Evolutionary conservation across 192 early-diverging fungal species (phyloP), one percentile per base, ranked within the genome.

Genomic region (Umbelopsis sp.): DNA sequence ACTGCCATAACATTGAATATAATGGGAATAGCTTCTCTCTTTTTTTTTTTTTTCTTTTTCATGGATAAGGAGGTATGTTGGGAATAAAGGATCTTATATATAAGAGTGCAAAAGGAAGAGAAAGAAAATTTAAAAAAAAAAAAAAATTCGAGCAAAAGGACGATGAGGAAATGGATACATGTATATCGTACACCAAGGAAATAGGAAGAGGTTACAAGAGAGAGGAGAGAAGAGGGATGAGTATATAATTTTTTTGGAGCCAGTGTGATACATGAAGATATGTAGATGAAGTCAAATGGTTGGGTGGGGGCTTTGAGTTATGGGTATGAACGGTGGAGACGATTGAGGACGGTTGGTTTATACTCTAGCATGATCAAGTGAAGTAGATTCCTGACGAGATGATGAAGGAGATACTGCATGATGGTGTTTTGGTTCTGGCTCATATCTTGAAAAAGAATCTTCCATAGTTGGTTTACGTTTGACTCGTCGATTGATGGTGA

Each of bases 401-500:
- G 55, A 35, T 1, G 55, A 61, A 37, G 55, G 33, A 61, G 25
- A 15, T 2, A 61, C 55, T 18, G 55, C 27, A 35, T 61, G 55
- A 37, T 61, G 55, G n/a, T 61, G 55, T 61, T 61, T 61, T 61
- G 55, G 33, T 35, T 61, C 55, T 33, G 55, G 55, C 33, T 61
- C 55, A 35, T 61, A 61, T 30, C 27, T 15, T 12, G 55, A 25
- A 35, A 61, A 61, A 35, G 55, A 35, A n/a, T 61, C 55, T 35
- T 61, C 55, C 23, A 61, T 22, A 15, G 55, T 30, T 22, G 55
- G 33, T 16, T 61, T 61, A 18, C 55, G 55, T 16, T 61, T 61
- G 27, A 61, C 30, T 25, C 33, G 55, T 30, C 55, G 27, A 5
- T 61, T 61, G 27, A 61, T 35, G 3, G 55, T 35, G 6, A 61